Conservation (phyloP, 2,329 filamentous ascomycete genomes). For the Botrytis medusae region DNA sequence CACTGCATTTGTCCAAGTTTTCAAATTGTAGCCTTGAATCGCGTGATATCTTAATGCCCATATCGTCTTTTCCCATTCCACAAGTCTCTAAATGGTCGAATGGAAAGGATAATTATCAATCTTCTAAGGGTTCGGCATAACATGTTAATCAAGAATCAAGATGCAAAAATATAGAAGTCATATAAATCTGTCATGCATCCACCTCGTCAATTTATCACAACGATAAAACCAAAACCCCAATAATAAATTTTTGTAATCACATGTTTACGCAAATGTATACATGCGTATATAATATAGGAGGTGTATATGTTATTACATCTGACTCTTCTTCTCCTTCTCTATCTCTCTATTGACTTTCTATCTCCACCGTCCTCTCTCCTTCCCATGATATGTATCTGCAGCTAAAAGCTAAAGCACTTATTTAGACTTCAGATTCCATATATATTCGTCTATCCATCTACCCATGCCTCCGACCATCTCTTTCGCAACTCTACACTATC, state of each 20-base stretch:
- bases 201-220: background rate
- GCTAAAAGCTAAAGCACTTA: background rate
- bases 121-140: too few relatives aligned
- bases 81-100: too few relatives aligned
- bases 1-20: background rate
- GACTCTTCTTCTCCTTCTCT: too few relatives aligned
- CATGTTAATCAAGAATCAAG: background rate
- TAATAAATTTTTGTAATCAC: background rate
- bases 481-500: too few relatives aligned
- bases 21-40: background rate
- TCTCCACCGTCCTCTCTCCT: fast-evolving
- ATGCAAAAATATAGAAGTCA: background rate
- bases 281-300: background rate
- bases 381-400: too few relatives aligned
- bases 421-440: background rate
- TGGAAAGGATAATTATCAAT: background rate
- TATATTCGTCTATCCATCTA: background rate
- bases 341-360: background rate
- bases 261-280: background rate
- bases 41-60: background rate
- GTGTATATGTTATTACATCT: background rate
- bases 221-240: background rate
- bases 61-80: background rate
- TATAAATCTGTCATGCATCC: background rate
- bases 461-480: too few relatives aligned